phyloP scores from a whole-genome alignment of 305 asterid genomes.

The Lippia alba region DNA sequence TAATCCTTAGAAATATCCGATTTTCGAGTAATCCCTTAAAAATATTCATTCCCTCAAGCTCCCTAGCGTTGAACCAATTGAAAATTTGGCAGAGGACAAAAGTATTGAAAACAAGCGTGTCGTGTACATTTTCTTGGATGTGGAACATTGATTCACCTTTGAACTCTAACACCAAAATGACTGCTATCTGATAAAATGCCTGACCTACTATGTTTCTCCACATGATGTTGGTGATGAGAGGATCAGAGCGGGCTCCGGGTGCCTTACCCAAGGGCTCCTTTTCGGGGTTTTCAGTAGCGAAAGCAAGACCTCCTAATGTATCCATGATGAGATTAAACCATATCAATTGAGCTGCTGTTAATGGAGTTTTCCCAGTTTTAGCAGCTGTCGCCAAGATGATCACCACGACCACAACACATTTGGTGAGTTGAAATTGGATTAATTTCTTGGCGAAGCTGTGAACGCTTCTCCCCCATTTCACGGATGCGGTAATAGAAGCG shows the following conservation, averaged over 20 bases:
- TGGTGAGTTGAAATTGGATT: neutral
- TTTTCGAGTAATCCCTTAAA: neutral
- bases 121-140: neutral
- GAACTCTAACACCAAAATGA: neutral
- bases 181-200: neutral
- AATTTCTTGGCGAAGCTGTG: neutral
- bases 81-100: neutral
- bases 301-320: neutral
- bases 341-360: neutral
- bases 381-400: neutral
- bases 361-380: neutral
- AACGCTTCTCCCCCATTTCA: neutral
- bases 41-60: neutral
- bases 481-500: neutral
- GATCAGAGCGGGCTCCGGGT: neutral
- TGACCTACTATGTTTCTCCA: neutral
- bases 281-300: neutral
- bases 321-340: neutral
- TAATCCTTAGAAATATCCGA: neutral
- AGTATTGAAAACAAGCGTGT: constrained; percentile 2
- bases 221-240: neutral
- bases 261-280: neutral
- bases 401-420: neutral
- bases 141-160: neutral
- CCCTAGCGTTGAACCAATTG: neutral